Evolutionary conservation across 495 filamentous ascomycete species (phyloP).

Genomic region (Trichoderma gamsii): DNA sequence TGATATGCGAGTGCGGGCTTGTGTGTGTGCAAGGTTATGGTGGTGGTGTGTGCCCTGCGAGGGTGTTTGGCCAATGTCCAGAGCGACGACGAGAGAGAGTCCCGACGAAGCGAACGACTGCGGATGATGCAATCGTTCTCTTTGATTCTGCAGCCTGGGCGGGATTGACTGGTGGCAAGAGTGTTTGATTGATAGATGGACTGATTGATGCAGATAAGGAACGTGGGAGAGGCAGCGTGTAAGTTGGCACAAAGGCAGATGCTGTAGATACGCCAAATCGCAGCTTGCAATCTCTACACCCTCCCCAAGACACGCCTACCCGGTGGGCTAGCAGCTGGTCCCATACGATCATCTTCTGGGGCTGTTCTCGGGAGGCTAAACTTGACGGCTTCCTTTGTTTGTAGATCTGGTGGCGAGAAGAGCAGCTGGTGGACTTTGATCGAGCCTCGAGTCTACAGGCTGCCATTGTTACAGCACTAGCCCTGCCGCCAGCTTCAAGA

Average conservation of each 20-base stretch:
- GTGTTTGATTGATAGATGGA: not conserved
- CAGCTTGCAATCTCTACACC: too few relatives aligned
- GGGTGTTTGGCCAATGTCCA: not conserved
- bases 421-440: too few relatives aligned
- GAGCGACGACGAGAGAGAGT: not conserved
- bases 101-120: not conserved
- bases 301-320: too few relatives aligned
- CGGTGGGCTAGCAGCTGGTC: too few relatives aligned
- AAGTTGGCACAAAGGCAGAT: not conserved
- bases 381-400: too few relatives aligned
- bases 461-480: too few relatives aligned
- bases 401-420: too few relatives aligned
- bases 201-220: not conserved
- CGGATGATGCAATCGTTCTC: slow-evolving; percentile 8
- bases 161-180: not conserved
- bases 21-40: slow-evolving; percentile 1
- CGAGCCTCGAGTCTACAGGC: too few relatives aligned
- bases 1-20: slow-evolving; percentile 8
- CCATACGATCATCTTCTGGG: too few relatives aligned
- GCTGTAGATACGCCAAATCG: not conserved
- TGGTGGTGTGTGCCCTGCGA: slow-evolving; percentile 6
- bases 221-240: not conserved
- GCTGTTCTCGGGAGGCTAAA: too few relatives aligned
- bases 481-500: too few relatives aligned
- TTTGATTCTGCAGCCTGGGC: not conserved